phyloP scores from a whole-genome alignment of 23 red algal genomes.

The Chondrus crispus region DNA sequence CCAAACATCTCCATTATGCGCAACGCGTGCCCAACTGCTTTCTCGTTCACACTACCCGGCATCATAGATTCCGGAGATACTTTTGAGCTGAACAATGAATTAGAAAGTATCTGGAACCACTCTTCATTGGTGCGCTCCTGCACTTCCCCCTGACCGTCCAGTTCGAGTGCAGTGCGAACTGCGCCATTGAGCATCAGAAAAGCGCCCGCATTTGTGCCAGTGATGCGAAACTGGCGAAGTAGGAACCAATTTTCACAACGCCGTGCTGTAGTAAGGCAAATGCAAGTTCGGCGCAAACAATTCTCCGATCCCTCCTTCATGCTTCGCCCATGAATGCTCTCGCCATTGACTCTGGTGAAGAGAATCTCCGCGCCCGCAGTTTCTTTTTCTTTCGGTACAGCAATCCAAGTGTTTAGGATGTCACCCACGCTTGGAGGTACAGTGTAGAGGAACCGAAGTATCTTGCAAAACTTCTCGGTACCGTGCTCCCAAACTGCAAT shows the following conservation, averaged over 20 bases:
- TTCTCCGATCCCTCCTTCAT: background rate
- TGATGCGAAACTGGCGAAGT: background rate
- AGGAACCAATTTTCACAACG: background rate
- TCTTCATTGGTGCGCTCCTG: background rate
- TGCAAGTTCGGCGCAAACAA: background rate
- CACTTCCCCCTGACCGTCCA: background rate
- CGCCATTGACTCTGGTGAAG: background rate
- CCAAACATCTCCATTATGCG: background rate
- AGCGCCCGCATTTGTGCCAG: background rate
- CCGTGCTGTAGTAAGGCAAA: background rate
- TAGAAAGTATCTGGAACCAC: background rate
- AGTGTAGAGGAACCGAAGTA: background rate
- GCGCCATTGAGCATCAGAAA: background rate
- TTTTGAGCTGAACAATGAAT: background rate
- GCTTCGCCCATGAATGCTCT: background rate
- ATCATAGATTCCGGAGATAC: background rate
- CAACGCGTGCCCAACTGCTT: background rate
- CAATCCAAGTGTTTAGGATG: background rate
- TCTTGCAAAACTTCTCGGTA: background rate
- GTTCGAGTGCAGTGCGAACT: background rate
- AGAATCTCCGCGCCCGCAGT: background rate
- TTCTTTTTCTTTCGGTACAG: background rate
- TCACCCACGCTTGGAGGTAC: background rate
- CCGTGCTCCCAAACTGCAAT: background rate
- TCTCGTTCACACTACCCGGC: background rate